phyloP scores from a whole-genome alignment of 1,139 yeast genomes.

The Saccharomyces hybrid region DNA sequence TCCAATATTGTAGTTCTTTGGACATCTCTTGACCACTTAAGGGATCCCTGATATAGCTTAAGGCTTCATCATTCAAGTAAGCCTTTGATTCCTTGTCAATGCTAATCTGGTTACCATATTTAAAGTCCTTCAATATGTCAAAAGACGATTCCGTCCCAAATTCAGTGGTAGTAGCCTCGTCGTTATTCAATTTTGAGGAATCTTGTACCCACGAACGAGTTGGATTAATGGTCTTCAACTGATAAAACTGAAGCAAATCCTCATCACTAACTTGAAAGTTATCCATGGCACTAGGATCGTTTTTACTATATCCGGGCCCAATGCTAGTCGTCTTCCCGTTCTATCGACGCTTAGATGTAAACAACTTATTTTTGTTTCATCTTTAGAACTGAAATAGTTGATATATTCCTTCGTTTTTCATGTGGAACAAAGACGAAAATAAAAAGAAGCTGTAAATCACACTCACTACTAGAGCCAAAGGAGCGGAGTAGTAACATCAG shows the following conservation, averaged over 20 bases:
- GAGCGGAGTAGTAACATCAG: conserved; percentile 5
- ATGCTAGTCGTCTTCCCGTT: too few species aligned
- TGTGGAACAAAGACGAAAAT: conserved; percentile 37
- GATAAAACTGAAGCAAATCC: conserved; percentile 36
- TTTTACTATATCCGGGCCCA: too few species aligned
- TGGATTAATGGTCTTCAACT: conserved; percentile 37
- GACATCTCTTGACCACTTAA: conserved; percentile 44
- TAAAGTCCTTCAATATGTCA: conserved; percentile 31
- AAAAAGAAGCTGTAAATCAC: conserved; percentile 41
- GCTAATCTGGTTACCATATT: conserved; percentile 19
- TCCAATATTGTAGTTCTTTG: conserved; percentile 35
- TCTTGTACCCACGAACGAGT: conserved; percentile 34
- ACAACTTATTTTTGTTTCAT: neutral
- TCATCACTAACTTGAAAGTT: conserved; percentile 25
- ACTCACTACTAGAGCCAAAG: conserved; percentile 41
- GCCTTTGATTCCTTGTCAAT: conserved; percentile 19
- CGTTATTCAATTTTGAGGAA: conserved; percentile 23
- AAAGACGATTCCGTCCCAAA: conserved; percentile 20
- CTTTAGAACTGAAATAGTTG: neutral
- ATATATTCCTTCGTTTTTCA: neutral
- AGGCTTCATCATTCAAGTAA: conserved; percentile 16
- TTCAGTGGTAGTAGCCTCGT: neutral
- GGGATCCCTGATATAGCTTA: conserved; percentile 41
- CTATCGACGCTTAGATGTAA: conserved; percentile 31
- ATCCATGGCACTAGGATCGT: neutral